phyloP scores from a whole-genome alignment of 2,329 filamentous ascomycete genomes.

The Exophiala alcalophila region DNA sequence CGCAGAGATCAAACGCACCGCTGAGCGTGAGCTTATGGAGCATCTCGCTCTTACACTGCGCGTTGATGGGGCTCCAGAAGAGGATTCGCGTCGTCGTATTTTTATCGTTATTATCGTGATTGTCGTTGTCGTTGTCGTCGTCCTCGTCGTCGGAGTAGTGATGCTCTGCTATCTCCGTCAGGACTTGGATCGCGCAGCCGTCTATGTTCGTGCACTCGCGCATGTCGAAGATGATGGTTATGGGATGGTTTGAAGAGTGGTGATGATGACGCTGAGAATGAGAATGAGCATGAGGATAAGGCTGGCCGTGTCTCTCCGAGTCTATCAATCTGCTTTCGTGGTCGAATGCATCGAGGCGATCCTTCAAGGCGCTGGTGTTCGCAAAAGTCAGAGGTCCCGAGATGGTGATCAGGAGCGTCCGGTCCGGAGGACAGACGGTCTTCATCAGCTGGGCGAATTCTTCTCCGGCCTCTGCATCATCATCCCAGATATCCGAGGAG shows the following conservation, averaged over 20 bases:
- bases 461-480: slow-evolving; percentile 1
- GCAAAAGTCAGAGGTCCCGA: not conserved
- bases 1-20: not conserved
- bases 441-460: too few species aligned
- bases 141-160: not conserved
- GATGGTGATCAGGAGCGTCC: slow-evolving; percentile 2
- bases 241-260: not conserved
- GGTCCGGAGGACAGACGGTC: slow-evolving; percentile 1
- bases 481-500: not conserved
- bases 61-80: slow-evolving; percentile 4
- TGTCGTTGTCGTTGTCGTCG: too few species aligned
- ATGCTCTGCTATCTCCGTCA: slow-evolving; percentile 5
- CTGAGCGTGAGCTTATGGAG: not conserved
- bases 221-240: slow-evolving; percentile 4
- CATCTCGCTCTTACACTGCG: not conserved
- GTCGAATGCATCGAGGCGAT: slow-evolving; percentile 1
- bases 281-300: too few species aligned
- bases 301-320: too few species aligned
- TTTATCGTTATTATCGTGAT: too few species aligned
- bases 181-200: slow-evolving; percentile 8
- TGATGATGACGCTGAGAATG: not conserved
- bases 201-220: slow-evolving; percentile 5
- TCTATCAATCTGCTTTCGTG: not conserved
- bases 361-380: slow-evolving; percentile 1
- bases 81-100: slow-evolving; percentile 4